Base-by-base conservation (phyloP, 306 rosid species). In the Quercus alba region DNA sequence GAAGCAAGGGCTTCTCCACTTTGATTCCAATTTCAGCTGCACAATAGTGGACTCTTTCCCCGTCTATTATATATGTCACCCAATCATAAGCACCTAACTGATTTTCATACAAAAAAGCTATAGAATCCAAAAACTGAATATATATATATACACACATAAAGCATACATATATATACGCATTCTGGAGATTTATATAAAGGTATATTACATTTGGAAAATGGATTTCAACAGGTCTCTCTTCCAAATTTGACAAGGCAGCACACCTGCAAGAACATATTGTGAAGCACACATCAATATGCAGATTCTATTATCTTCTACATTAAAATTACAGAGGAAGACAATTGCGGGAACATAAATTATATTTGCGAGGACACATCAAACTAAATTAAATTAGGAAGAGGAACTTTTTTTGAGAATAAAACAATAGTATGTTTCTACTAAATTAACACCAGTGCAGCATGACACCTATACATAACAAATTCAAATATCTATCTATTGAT, bases 101-200 rank as follows among this genome's bases (percentile, higher is more conserved):
- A 64, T 7, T 30, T 64, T 7, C 19, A 64, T 64, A 15, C 31
- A 28, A 64, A 54, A 58, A 38, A 18, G 46, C 77, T 61, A 83
- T 51, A 11, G 78, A 8, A 23, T 84, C 82, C 80, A 77, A 84
- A 69, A 62, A 74, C 82, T 23, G 73, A 12, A 74, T 78, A 33
- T 81, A 85, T 78, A 33, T 78, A 33, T 81, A 31, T 62, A 84
- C 85, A 31, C 70, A 84, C 85, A 81, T 9, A 56, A 67, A 46
- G 75, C 63, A 49, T 73, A 46, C 62, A 63, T 54, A 35, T 71
- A 41, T 59, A 64, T 77, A 61, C 77, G 73, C 38, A 62, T 75
- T 81, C 64, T 70, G 56, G 64, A 28, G 44, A 73, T 30, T 63
- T 63, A 59, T 11, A 49, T 49, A 49, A 11, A 73, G 46, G 3